Evolutionary conservation across 208 protist genomes (phyloP), one percentile per base, ranked within the genome.

Genomic region (Crithidia thermophila): DNA sequence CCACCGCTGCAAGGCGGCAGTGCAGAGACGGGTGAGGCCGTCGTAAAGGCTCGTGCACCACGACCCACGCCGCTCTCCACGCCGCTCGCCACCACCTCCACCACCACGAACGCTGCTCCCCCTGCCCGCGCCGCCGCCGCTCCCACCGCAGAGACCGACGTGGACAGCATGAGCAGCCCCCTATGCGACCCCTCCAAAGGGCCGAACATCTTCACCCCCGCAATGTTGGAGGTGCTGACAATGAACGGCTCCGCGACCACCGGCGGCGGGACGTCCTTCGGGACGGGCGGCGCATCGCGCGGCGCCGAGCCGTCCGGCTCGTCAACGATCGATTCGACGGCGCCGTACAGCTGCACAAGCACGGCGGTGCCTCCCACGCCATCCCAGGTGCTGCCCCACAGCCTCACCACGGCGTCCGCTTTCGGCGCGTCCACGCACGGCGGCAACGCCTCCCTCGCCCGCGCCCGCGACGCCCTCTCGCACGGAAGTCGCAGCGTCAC

Each of bases 301-400:
- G 21, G 51, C 30, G 23, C 49, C 58, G 4, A 37, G 30, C 21
- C n/a, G 31, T 2, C 25, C 39, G n/a, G n/a, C 39, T 50, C 37
- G 4, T 33, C 30, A 5, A 20, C 10, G 27, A 18, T 25, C 1
- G 43, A 69, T 42, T 53, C 33, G 30, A 39, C 14, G 2, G 28
- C 52, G 20, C 52, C 39, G 39, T 4, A n/a, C 36, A 60, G 63
- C 63, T 40, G 16, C 63, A 42, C 63, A n/a, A 61, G 63, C 42
- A 52, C 63, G 21, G 23, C 33, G 4, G 63, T 21, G 0, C 52
- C 53, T n/a, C 21, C 30, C 18, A 31, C 62, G 33, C n/a, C 21
- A 18, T 51, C 39, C 8, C 23, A 5, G 25, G 20, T 30, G 37
- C 36, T 49, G 27, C 50, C 37, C 1, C 5, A 1, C 10, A n/a